These are phyloP conservation scores for Emmonsia crescens DNA, from an alignment of 2,329 filamentous ascomycete genomes.

Conservation along the genomic window DNA sequence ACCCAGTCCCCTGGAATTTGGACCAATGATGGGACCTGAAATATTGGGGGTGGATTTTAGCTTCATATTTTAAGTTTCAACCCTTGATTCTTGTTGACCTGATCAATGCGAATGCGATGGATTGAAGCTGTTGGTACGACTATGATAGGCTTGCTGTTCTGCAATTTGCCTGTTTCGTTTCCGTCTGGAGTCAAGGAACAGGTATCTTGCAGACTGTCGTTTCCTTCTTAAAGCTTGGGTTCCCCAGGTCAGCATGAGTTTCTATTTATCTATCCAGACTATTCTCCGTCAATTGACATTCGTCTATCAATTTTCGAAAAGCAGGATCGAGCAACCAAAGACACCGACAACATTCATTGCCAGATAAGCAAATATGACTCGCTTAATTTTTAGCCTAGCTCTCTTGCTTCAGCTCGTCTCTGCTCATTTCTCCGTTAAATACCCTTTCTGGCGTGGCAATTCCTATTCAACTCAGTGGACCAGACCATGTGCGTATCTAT, in stretches of 20 bases:
- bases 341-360: background rate
- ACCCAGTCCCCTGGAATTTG: background rate
- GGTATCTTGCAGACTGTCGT: background rate
- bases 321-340: background rate
- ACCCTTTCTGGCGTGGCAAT: conserved; percentile 31
- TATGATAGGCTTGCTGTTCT: background rate
- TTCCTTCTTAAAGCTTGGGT: background rate
- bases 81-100: background rate
- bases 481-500: conserved; percentile 27
- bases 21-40: background rate
- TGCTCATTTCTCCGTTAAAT: conserved; percentile 19
- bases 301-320: background rate
- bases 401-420: conserved; percentile 9
- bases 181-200: background rate
- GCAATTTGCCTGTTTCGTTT: background rate
- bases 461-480: conserved; percentile 34
- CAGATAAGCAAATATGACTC: background rate
- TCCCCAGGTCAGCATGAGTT: background rate
- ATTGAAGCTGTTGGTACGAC: background rate
- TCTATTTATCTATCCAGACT: background rate
- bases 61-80: background rate
- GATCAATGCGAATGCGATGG: background rate
- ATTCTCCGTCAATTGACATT: background rate
- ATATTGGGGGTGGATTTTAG: background rate
- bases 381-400: background rate